A percentile compares a stretch with the other conserved stretches of the same genome.
These are phyloP conservation scores for Colletotrichum tropicale DNA, from an alignment of 2,329 filamentous ascomycete species.

Conservation along the genomic window DNA sequence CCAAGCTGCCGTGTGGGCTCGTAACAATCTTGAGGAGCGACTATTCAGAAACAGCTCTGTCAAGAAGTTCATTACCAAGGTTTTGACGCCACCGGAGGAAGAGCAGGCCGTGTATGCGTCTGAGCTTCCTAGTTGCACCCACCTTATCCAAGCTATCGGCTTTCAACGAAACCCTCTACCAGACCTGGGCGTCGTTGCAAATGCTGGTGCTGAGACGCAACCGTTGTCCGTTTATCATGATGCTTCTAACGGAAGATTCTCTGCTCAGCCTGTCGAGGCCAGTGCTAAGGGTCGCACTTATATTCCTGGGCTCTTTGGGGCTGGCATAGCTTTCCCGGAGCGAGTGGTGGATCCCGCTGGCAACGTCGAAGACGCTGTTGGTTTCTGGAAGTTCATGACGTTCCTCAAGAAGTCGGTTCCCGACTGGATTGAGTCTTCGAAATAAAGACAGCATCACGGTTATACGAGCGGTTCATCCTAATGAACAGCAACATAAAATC, in stretches of 20 bases:
- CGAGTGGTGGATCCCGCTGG: neutral
- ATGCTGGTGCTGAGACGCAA: neutral
- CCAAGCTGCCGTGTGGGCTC: neutral
- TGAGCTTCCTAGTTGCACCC: neutral
- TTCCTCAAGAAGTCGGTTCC: neutral
- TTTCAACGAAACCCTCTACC: neutral
- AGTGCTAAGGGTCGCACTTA: neutral
- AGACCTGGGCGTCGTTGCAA: neutral
- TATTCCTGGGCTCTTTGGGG: neutral
- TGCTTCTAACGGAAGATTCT: neutral
- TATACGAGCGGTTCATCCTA: neutral
- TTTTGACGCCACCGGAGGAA: neutral
- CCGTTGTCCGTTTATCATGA: neutral
- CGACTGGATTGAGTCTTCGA: neutral
- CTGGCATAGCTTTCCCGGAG: neutral
- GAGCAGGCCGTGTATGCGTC: neutral
- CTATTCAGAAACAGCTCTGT: neutral
- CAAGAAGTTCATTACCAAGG: neutral
- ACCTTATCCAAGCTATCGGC: neutral
- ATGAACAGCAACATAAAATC: neutral
- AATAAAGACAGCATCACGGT: neutral
- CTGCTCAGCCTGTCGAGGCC: neutral
- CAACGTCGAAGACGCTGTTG: neutral
- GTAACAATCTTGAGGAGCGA: neutral
- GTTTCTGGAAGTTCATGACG: neutral